Evolutionary conservation across 129 eudicot species (phyloP).

Genomic region (Artemisia tridentata): DNA sequence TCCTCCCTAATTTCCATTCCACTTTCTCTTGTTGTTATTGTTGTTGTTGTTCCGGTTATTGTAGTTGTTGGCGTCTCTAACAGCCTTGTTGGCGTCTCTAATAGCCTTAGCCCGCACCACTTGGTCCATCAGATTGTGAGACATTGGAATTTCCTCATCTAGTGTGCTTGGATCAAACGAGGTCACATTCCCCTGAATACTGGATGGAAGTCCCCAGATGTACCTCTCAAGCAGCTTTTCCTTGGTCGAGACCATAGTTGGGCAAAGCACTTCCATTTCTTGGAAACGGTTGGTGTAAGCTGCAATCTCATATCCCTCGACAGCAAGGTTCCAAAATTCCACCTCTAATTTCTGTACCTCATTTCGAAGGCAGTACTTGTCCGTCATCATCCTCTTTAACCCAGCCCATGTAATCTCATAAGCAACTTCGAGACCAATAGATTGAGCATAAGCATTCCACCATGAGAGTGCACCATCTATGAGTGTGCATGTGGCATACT

Average conservation of each 20-base stretch:
- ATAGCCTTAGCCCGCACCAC: too few species aligned
- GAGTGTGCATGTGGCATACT: background rate
- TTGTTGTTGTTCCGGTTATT: too few species aligned
- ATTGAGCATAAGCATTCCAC: background rate
- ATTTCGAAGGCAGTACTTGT: background rate
- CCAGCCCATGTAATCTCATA: background rate
- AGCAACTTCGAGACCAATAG: background rate
- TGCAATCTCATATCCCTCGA: background rate
- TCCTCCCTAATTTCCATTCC: too few species aligned
- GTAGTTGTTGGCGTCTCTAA: too few species aligned
- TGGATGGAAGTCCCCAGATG: too few species aligned
- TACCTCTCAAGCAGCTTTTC: too few species aligned
- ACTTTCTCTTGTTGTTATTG: too few species aligned
- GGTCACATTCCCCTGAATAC: too few species aligned
- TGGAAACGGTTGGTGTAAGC: background rate
- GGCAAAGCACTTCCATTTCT: background rate
- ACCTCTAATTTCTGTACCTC: background rate
- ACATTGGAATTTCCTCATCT: too few species aligned
- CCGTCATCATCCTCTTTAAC: background rate
- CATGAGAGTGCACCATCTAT: background rate
- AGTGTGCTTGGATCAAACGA: too few species aligned
- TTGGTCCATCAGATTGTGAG: too few species aligned
- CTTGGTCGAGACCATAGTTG: background rate
- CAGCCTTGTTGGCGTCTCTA: too few species aligned
- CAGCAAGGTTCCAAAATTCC: background rate